Base-by-base conservation (phyloP, 2,329 filamentous ascomycete species). In the Epichloe gansuensis region DNA sequence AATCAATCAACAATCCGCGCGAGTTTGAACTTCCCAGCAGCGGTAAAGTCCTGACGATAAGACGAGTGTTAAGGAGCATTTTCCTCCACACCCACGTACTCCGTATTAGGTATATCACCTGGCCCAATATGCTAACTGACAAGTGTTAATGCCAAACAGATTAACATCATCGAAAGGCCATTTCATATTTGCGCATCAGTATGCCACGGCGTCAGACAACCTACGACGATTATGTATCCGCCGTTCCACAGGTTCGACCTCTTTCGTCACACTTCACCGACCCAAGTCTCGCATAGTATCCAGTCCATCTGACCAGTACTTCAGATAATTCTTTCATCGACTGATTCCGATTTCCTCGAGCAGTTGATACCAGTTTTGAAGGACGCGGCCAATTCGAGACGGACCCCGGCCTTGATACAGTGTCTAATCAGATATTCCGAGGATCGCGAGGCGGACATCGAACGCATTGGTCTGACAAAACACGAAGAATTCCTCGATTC, bases 401-500 rank as follows among this genome's bases (percentile, higher is more conserved):
- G 87, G 62, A 84, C 84, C 6, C 76, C 75, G 40, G 80, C 83
- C 53, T 77, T 98, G 41, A 80, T 89, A 47, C 84, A 90, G 60
- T 86, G 86, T 55, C 75, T 71, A 25, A 63, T 56, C 12, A 82
- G 84, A 59, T 94, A 95, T 67, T 87, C 90, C 36, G 83, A 85
- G 59, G 87, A 93, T 46, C 84, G 90, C 55, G 93, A 98, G 67
- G 71, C 80, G 13, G 90, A 97, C 61, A 97, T 98, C 58, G 93
- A 98, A 70, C 81, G 81, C 23, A 94, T 97, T 60, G 95, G 93
- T 60, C 83, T 95, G 61, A 91, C 87, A 11, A 95, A 96, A 62
- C 93, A 98, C 63, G 91, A 97, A 64, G 93, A 96, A 63, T 98
- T 98, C 63, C 84, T 97, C 36, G 82, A 81, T 57, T 96, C 91